Base-by-base conservation (phyloP, 495 filamentous ascomycete genomes). In the Delitschia confertaspora region DNA sequence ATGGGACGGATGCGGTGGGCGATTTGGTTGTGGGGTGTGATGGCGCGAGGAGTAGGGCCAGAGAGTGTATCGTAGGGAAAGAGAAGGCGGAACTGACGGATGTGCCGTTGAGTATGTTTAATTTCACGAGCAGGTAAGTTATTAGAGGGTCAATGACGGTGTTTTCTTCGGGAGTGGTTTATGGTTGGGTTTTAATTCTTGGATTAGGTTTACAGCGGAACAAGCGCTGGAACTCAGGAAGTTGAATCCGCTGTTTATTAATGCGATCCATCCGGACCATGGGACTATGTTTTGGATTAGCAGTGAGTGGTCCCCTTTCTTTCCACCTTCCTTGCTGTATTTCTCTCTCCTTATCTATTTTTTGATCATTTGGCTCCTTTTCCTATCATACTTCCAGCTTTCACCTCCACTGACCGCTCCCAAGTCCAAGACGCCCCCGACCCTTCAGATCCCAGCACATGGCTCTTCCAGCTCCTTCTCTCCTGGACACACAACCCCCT, bases 381-480 rank as follows among this genome's bases (percentile, higher is more conserved):
- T 7, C 32, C 24, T 13, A 32, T 45, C 19, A 7, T 6, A 20
- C 11, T 25, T 26, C 8, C 13, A 14, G 14, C 33, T 45, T 6
- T n/a, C n/a, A n/a, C n/a, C n/a, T n/a, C n/a, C n/a, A n/a, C n/a
- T n/a, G n/a, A n/a, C n/a, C n/a, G n/a, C n/a, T n/a, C 31, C 18
- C 5, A 8, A 44, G 50, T 73, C 17, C 65, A 67, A 23, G 64
- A 72, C 34, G 64, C 56, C 0, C 42, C 49, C 6, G 64, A 70
- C 21, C 48, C 55, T 6, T 57, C 61, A 17, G 47, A 60, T 5
- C 69, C 72, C 6, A 65, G 66, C 33, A 66, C 55, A 4, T 74
- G 70, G 70, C 48, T 45, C 5, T 73, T 65, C 27, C 53, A 57
- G 30, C 11, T 47, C 20, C 20, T 53, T 23, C 19, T 45, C 9